Conservation (phyloP, 495 filamentous ascomycete genomes). For the Tetracladium marchalianum region DNA sequence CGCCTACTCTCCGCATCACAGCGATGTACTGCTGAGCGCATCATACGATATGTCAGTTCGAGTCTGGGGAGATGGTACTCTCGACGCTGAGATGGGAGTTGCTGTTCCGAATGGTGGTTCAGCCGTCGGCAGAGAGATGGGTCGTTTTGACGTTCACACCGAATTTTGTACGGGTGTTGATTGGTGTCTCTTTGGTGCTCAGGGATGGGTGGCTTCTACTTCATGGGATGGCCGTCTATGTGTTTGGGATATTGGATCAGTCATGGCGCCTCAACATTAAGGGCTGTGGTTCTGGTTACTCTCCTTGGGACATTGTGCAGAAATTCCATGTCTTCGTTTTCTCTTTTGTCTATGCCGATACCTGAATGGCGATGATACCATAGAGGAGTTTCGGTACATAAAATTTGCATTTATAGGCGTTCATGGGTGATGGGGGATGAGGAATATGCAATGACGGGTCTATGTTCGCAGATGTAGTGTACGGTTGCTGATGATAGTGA, state of each 20-base stretch:
- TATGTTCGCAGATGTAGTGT: too few species aligned
- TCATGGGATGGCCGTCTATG: slow-evolving; percentile 89
- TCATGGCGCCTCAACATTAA: slow-evolving; percentile 33
- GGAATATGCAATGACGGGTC: too few species aligned
- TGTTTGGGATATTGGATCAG: slow-evolving; percentile 77
- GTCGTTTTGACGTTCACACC: slow-evolving; percentile 82
- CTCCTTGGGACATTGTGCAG: neutral
- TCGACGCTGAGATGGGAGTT: slow-evolving; percentile 23
- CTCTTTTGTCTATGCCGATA: too few species aligned
- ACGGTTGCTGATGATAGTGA: too few species aligned
- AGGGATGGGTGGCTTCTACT: slow-evolving; percentile 89
- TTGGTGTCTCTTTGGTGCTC: slow-evolving; percentile 92
- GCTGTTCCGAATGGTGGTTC: slow-evolving; percentile 24
- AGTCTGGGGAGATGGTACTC: slow-evolving; percentile 75
- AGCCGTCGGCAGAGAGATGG: slow-evolving; percentile 53
- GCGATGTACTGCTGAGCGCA: slow-evolving; percentile 72
- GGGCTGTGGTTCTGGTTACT: neutral
- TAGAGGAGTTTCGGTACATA: too few species aligned
- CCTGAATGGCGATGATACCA: too few species aligned
- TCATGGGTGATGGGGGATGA: too few species aligned
- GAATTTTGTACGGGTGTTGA: slow-evolving; percentile 97
- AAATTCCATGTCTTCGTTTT: neutral
- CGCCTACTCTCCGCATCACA: slow-evolving; percentile 85
- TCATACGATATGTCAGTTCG: slow-evolving; percentile 98
- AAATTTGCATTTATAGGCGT: too few species aligned